Base-by-base conservation (phyloP, 1,139 yeast species). In the Pneumocystis murina region DNA sequence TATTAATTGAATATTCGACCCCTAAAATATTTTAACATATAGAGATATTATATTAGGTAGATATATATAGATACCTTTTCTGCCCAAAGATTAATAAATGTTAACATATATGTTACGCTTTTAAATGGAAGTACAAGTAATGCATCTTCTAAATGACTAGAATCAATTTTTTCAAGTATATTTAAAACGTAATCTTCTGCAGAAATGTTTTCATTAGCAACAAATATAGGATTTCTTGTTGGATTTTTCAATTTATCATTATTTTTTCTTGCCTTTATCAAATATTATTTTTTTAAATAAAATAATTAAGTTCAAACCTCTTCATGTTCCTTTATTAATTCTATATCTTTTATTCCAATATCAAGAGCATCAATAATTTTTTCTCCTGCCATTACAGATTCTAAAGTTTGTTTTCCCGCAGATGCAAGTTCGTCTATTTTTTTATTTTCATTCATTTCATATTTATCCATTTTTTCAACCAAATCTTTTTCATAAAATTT, bases 301-400 rank as follows among this genome's bases (percentile, higher is more conserved):
- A 24, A 24, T 48, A 48, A 48, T 61, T 33, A 43, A 24, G 28
- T 12, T 48, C 24, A 65, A 48, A 70, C 81, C 80, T 69, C 71
- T 59, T 75, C 72, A 70, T 85, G 84, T 62, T 79, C 80, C 64
- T 79, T 82, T 39, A 74, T 72, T n/a, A 82, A 82, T 59, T 82
- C 84, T 59, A 88, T 76, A 69, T 90, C 97, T 65, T 82, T 83
- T 39, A 77, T 76, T 1, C 95, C 95, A 68, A 91, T 78, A 68
- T 92, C 97, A 61, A 92, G 77, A 0, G 97, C 97, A 72, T 92
- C 98, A 82, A 90, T 85, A 62, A 92, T 76, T 70, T 85, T 85
- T 75, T 92, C 99, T 69, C 98, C 97, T 0, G 97, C 94, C 74
- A 92, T 92, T 71, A 92, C 80, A 1, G 97, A 87, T 71, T 92